These are phyloP conservation scores for Diplogelasinospora grovesii DNA, from an alignment of 495 filamentous ascomycete genomes.

Conservation along the genomic window DNA sequence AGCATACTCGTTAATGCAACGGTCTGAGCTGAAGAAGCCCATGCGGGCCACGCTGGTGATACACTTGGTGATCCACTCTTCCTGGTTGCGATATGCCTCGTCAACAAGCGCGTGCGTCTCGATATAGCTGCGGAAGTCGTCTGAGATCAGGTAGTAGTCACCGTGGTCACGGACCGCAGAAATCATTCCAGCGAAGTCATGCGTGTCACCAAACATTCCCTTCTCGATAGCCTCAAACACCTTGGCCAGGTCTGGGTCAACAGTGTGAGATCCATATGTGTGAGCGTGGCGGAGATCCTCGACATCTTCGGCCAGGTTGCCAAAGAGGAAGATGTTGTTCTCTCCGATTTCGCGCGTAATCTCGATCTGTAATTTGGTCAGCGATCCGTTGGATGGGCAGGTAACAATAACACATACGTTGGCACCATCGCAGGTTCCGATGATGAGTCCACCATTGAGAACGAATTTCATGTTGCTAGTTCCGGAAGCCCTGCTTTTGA, in stretches of 20 bases:
- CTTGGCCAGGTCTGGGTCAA: conserved; percentile 66
- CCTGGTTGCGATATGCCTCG: conserved; percentile 81
- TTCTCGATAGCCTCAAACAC: conserved; percentile 79
- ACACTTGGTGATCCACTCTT: conserved; percentile 83
- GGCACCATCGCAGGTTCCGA: conserved; percentile 95
- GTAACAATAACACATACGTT: conserved; percentile 59
- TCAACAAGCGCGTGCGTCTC: conserved; percentile 86
- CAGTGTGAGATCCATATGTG: conserved; percentile 66
- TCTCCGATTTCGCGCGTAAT: conserved; percentile 96
- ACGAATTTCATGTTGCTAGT: conserved; percentile 98
- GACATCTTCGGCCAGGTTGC: conserved; percentile 92
- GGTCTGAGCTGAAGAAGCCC: conserved; percentile 95
- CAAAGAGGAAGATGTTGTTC: conserved; percentile 97
- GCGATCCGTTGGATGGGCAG: not conserved
- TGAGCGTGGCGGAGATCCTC: conserved; percentile 92
- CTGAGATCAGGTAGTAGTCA: conserved; percentile 94
- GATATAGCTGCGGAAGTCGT: conserved; percentile 92
- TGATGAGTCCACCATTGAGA: conserved; percentile 91
- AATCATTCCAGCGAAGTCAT: conserved; percentile 71
- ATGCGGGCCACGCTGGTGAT: conserved; percentile 82
- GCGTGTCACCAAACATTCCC: conserved; percentile 69
- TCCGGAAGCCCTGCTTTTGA: conserved; percentile 40
- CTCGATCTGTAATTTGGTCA: conserved; percentile 61
- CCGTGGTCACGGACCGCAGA: conserved; percentile 83
- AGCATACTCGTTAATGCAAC: conserved; percentile 98